phyloP scores from a whole-genome alignment of 2,329 filamentous ascomycete species.

The Thielaviopsis populi region DNA sequence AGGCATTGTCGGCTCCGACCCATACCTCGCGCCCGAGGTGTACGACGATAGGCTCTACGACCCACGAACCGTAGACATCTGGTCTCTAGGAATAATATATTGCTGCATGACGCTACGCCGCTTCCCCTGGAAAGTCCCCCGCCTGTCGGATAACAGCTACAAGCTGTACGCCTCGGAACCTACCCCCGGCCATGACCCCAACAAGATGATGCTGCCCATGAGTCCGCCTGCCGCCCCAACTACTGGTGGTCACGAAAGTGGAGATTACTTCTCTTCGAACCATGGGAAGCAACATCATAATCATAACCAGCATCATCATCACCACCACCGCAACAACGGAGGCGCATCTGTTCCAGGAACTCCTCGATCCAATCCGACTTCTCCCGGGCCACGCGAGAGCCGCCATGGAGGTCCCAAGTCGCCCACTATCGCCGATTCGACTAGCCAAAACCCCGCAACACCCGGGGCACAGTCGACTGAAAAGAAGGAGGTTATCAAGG shows the following conservation, averaged over 20 bases:
- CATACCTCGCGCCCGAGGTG: constrained; percentile 91
- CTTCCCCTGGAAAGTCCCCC: constrained; percentile 94
- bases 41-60: constrained; percentile 91
- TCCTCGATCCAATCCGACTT: constrained; percentile 10
- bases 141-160: constrained; percentile 84
- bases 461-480: constrained; percentile 23
- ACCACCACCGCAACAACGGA: background rate
- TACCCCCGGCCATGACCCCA: constrained; percentile 54
- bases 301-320: background rate
- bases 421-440: constrained; percentile 12
- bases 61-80: constrained; percentile 85
- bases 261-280: constrained; percentile 12
- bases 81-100: constrained; percentile 96
- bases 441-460: constrained; percentile 14
- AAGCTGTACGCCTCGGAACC: constrained; percentile 81
- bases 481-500: constrained; percentile 69
- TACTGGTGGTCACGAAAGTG: background rate
- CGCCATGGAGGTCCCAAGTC: constrained; percentile 9
- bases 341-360: constrained; percentile 4
- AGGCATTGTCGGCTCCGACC: constrained; percentile 69
- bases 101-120: constrained; percentile 94
- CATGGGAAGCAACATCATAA: constrained; percentile 7
- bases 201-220: constrained; percentile 33
- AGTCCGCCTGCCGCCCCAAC: constrained; percentile 29
- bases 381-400: constrained; percentile 5